These are phyloP conservation scores for Pharus latifolius DNA, from an alignment of 176 grass and related monocot species.

Conservation along the genomic window DNA sequence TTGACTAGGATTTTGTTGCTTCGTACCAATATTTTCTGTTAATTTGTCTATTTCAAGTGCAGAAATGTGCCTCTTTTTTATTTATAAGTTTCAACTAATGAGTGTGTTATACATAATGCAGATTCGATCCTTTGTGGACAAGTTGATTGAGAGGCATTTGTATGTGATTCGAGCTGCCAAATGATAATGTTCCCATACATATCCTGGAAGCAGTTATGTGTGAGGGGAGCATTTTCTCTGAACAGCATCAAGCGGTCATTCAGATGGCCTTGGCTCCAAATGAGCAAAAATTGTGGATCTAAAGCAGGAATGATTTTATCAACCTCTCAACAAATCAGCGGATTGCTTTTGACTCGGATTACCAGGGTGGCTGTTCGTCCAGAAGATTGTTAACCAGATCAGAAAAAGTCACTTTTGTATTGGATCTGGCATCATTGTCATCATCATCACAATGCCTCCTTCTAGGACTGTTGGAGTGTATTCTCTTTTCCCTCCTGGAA, in stretches of 20 bases:
- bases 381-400: slow-evolving; percentile 21
- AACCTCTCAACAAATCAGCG: slow-evolving; percentile 8
- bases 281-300: slow-evolving; percentile 4
- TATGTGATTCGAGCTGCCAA: slow-evolving; percentile 42
- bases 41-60: slow-evolving; percentile 5
- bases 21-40: slow-evolving; percentile 6
- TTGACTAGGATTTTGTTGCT: slow-evolving; percentile 7
- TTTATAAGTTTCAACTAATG: slow-evolving; percentile 13
- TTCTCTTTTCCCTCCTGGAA: background rate
- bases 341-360: background rate
- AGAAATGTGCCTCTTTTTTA: background rate
- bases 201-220: slow-evolving; percentile 18
- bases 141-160: slow-evolving; percentile 86
- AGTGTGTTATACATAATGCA: slow-evolving; percentile 37
- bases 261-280: slow-evolving; percentile 5
- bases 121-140: slow-evolving; percentile 87
- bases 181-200: slow-evolving; percentile 34
- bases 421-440: slow-evolving; percentile 1
- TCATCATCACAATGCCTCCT: slow-evolving; percentile 13
- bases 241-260: slow-evolving; percentile 7
- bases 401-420: slow-evolving; percentile 14
- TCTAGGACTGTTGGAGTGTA: slow-evolving; percentile 6
- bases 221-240: slow-evolving; percentile 1
- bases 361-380: background rate
- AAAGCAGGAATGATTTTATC: slow-evolving; percentile 14